Evolutionary conservation across 192 early-diverging fungal genomes (phyloP), one percentile per base, ranked within the genome.

Genomic region (Diversispora epigaea): DNA sequence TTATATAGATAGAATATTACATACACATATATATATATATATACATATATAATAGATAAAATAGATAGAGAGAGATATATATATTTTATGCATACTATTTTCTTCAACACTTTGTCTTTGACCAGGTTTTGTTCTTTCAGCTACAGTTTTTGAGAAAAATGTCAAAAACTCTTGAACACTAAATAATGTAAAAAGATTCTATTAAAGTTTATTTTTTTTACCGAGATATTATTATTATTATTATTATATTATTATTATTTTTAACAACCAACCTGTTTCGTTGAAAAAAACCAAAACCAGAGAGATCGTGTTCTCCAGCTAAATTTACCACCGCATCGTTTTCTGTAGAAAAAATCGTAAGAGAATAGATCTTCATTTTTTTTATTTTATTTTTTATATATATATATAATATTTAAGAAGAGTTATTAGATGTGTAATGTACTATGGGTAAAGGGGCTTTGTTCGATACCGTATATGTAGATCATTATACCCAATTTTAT

Each of bases 91-190:
- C 79, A 50, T 89, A 95, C 93, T 86, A 44, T 91, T 84, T 80
- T 94, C 84, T 65, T 92, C 89, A 46, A 99, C 87, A 55, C 86
- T 92, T 80, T 93, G 88, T 63, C 96, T 80, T 81, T 91, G 86
- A 14, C 94, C 95, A 3, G 88, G 84, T 39, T 78, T 73, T 9
- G 95, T 96, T 68, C 96, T 86, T 73, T 97, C 95, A 14, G 91
- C 91, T 40, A 95, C 90, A 2, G 93, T 95, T 58, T 88, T 86
- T 0, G 91, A 81, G 72, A 94, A 91, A 79, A 97, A 96, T 54
- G 86, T 89, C 82, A 99, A 88, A 73, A 94, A 93, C 77, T 98
- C 96, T 68, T 90, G 90, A 6, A 93, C 88, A 71, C 94, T 91
- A 82, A 4, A 69, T 43, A 56, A 67, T 67, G 12, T n/a, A 22